Evolutionary conservation across 2,329 filamentous ascomycete genomes (phyloP), one percentile per base, ranked within the genome.

Genomic region (Pseudogymnoascus sp.): DNA sequence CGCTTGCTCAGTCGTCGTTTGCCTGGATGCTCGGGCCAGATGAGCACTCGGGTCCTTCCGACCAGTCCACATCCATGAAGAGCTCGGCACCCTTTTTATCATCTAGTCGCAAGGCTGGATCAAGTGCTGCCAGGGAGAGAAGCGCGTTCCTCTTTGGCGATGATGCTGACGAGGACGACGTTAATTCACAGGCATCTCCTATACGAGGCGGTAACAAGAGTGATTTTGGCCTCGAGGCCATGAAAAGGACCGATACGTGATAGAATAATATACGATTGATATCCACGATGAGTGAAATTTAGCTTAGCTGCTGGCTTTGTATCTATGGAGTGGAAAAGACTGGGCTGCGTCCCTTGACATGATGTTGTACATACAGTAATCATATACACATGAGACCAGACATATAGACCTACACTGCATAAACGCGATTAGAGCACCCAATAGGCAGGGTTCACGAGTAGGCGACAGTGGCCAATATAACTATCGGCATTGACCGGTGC

Each of bases 1-100:
- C 81, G 0, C 78, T 91, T 35, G 87, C 87, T 1, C 87, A 89
- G 66, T 90, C 88, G 6, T 88, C 86, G 3, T 92, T 90, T 72
- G 86, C 88, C 1, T 91, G 87, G 87, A 92, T 92, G 87, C 78
- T 92, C 1, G 85, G 86, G 66, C 82, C 72, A 33, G 71, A 72
- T 61, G 59, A 65, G 59, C 62, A 60, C 9, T 60, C 68, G 29
- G 63, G 66, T 18, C 58, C 37, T 18, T 65, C 67, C 8, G 36
- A 61, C 1, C 66, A 64, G 59, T 61, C 67, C 25, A 65, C 67
- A 37, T 63, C 69, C 2, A 68, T 68, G 10, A 72, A 69, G 60
- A 62, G 66, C n/a, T 58, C 67, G 4, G 67, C 70, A 6, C 68
- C 70, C 7, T 72, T 72, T 33, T 63, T 67, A 13, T 70, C 68